Evolutionary conservation across 148 eudicot species (phyloP).

Genomic region (Pharnaceum exiguum): DNA sequence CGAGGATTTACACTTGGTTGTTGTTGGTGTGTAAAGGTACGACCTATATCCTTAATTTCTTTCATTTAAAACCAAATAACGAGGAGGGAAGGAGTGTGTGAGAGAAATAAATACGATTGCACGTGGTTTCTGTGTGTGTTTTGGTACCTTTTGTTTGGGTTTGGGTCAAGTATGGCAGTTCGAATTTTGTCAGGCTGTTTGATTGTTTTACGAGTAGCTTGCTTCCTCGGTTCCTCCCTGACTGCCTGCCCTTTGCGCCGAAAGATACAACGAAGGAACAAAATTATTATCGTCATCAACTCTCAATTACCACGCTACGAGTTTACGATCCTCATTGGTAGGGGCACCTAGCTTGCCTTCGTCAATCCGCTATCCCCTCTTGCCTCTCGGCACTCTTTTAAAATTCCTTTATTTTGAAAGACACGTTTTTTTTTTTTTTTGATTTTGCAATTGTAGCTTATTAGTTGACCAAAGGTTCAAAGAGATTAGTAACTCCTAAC

Average conservation of each 20-base stretch:
- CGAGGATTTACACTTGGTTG: too few relatives aligned
- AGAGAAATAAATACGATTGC: neutral
- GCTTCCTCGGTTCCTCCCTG: neutral
- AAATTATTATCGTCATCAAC: neutral
- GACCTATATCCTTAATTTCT: too few relatives aligned
- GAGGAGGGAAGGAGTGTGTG: too few relatives aligned
- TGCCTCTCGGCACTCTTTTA: neutral
- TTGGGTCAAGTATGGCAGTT: neutral
- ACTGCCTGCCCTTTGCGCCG: slow-evolving; percentile 8
- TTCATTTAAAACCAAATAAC: too few relatives aligned
- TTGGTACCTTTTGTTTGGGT: neutral
- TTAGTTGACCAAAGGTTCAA: too few relatives aligned
- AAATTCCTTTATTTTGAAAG: too few relatives aligned
- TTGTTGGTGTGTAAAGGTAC: too few relatives aligned
- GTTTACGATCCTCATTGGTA: neutral
- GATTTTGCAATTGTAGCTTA: neutral
- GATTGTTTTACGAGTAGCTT: neutral
- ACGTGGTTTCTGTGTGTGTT: slow-evolving; percentile 4
- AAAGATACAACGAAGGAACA: neutral
- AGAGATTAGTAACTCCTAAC: too few relatives aligned
- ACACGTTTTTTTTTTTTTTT: too few relatives aligned
- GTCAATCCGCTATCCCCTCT: neutral
- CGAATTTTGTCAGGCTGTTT: slow-evolving; percentile 10
- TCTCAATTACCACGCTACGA: neutral
- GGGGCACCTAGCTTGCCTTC: neutral